Evolutionary conservation across 331 rosid genomes (phyloP).

Genomic region (Malus hybrid): DNA sequence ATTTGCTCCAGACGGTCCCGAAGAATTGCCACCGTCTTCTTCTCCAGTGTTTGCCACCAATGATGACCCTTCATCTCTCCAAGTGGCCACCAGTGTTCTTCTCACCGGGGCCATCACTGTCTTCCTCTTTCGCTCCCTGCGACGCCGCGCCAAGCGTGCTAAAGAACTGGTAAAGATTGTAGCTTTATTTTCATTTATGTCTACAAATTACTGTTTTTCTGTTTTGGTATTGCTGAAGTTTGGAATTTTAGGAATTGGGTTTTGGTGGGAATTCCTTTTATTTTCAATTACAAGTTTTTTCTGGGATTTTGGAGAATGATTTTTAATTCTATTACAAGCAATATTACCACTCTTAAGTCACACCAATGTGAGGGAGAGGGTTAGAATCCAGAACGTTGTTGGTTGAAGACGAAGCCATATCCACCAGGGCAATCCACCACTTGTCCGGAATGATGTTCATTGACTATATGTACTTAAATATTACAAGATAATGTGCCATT

Average conservation of each 20-base stretch:
- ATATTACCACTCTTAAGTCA: background rate
- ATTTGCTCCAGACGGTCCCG: constrained; percentile 52
- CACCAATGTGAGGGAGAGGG: background rate
- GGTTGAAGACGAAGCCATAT: background rate
- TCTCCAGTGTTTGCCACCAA: constrained; percentile 61
- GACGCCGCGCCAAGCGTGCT: constrained; percentile 89
- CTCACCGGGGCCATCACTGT: constrained; percentile 80
- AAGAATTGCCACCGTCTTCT: constrained; percentile 46
- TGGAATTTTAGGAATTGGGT: constrained; percentile 1
- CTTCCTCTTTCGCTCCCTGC: constrained; percentile 78
- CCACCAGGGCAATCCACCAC: background rate
- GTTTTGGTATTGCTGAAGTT: background rate
- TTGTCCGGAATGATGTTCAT: background rate
- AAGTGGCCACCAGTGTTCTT: constrained; percentile 81
- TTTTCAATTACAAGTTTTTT: background rate
- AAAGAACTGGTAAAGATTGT: constrained; percentile 54
- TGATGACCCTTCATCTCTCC: constrained; percentile 77
- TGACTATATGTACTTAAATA: background rate
- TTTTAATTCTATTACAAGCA: background rate
- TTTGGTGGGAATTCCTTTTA: background rate
- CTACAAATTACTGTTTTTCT: background rate
- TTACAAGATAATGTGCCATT: background rate
- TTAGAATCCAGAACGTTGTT: background rate
- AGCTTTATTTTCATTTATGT: background rate
- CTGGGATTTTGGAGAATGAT: background rate